Conservation (phyloP, 225 moss, liverwort and hornwort genomes). For the Pleurozium schreberi region DNA sequence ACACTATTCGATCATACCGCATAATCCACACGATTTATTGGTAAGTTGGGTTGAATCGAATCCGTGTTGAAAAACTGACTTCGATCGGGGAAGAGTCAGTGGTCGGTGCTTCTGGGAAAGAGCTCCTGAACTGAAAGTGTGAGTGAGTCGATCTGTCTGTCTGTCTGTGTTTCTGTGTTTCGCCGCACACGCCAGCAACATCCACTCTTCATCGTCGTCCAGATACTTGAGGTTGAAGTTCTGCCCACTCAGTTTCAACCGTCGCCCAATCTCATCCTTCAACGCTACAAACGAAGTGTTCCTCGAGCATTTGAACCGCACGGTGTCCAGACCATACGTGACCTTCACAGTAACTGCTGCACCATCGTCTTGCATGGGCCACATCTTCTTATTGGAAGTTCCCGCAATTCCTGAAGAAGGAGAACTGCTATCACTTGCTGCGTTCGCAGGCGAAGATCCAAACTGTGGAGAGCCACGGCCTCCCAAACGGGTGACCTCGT, state of each 20-base stretch:
- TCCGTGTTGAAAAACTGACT: too few species aligned
- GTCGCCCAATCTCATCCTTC: constrained; percentile 62
- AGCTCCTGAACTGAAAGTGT: background rate
- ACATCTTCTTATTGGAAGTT: constrained; percentile 26
- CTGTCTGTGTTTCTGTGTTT: too few species aligned
- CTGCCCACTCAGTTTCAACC: constrained; percentile 47
- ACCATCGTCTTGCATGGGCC: constrained; percentile 18
- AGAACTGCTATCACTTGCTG: constrained; percentile 69
- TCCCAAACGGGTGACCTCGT: constrained; percentile 35
- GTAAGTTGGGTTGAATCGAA: too few species aligned
- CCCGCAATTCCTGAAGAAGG: constrained; percentile 69
- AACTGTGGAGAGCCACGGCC: constrained; percentile 49
- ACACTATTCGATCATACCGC: too few species aligned
- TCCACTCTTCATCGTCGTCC: constrained; percentile 95
- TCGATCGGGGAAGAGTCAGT: too few species aligned
- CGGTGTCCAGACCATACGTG: constrained; percentile 59
- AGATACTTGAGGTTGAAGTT: constrained; percentile 66
- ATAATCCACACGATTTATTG: too few species aligned
- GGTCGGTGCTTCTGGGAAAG: too few species aligned
- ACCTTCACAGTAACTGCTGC: constrained; percentile 59
- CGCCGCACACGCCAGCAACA: constrained; percentile 57
- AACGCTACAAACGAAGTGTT: constrained; percentile 38
- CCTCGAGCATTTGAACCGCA: constrained; percentile 63
- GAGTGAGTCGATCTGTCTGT: too few species aligned
- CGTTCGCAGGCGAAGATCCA: constrained; percentile 65